Base-by-base conservation (phyloP, 805 yeast genomes). In the Candida caryicola region DNA sequence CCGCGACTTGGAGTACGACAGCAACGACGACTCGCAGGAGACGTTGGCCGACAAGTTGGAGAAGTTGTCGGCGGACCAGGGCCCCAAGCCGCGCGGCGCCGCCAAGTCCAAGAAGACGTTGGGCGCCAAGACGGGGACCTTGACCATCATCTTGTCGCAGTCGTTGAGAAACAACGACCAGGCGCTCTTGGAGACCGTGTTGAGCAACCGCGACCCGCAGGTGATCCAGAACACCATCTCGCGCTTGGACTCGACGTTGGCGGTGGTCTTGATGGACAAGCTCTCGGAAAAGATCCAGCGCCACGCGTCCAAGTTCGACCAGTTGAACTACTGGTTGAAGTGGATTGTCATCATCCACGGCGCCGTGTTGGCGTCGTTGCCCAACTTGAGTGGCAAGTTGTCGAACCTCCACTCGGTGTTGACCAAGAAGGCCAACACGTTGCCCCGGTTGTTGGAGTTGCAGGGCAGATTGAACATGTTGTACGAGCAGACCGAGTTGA, bases 141-240 rank as follows among this genome's bases (percentile, higher is more conserved):
- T 90, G 43, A 79, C 96, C 1, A 81, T 85, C 1, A 78, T 93
- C n/a, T 70, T 93, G 31, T 71, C 90, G 10, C 99, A 93, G 65
- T 91, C 99, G 0, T 71, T 93, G 45, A 81, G 79, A 51, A 81
- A 95, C 15, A 86, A 85, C 52, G 99, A 93, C 58, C 89, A 82
- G 52, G 68, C 93, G 7, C 69, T 93, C 40, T 71, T 93, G 45
- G 98, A 93, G 59, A 79, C 87, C 2, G 95, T 95, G 9, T 71
- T 93, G 46, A 62, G 62, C 41, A 76, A 76, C 49, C 66, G 70
- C 33, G 81, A 77, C 47, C 75, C 76, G 34, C 57, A 53, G 5
- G 63, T 75, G 6, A 73, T 77, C 31, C 72, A 71, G 47, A 67
- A 69, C 38, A 77, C 82, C 5, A 68, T 77, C 32, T 45, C 70